Conservation (phyloP, 768 basidiomycete species). For the Panus rudis region DNA sequence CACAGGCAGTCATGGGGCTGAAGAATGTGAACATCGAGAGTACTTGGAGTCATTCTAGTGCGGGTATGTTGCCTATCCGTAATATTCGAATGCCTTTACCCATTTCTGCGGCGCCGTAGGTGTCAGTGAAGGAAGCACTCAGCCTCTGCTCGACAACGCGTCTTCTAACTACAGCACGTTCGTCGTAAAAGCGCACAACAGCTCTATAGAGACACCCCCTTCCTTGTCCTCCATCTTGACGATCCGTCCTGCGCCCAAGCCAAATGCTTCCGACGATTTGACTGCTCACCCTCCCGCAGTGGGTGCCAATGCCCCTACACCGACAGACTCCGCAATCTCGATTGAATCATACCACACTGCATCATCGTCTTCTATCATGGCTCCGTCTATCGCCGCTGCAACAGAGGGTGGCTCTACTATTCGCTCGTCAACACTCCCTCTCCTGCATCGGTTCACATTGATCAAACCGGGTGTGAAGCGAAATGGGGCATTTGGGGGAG, state of each 20-base stretch:
- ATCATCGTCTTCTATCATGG: conserved; percentile 29
- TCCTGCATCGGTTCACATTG: conserved; percentile 82
- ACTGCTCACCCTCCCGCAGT: conserved; percentile 34
- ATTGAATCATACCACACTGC: conserved; percentile 65
- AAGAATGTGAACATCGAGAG: conserved; percentile 45
- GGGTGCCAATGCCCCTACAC: conserved; percentile 18
- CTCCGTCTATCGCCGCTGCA: conserved; percentile 51
- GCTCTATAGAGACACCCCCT: conserved; percentile 26
- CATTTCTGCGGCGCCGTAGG: conserved; percentile 22
- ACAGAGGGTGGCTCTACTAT: conserved; percentile 76
- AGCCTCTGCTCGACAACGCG: conserved; percentile 46
- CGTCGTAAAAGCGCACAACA: conserved; percentile 48
- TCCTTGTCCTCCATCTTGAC: conserved; percentile 71
- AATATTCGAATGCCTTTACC: conserved; percentile 10
- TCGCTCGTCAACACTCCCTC: conserved; percentile 38
- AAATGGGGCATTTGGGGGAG: background rate
- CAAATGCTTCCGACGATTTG: conserved; percentile 34
- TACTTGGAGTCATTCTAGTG: conserved; percentile 37
- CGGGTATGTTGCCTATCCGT: conserved; percentile 24
- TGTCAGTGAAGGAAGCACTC: conserved; percentile 37
- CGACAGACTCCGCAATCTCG: conserved; percentile 42
- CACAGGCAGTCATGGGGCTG: conserved; percentile 50
- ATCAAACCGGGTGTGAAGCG: conserved; percentile 73
- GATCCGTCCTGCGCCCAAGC: conserved; percentile 49
- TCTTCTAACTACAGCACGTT: conserved; percentile 65